Conservation (phyloP, 768 basidiomycete species). For the Boletellus sp. region DNA sequence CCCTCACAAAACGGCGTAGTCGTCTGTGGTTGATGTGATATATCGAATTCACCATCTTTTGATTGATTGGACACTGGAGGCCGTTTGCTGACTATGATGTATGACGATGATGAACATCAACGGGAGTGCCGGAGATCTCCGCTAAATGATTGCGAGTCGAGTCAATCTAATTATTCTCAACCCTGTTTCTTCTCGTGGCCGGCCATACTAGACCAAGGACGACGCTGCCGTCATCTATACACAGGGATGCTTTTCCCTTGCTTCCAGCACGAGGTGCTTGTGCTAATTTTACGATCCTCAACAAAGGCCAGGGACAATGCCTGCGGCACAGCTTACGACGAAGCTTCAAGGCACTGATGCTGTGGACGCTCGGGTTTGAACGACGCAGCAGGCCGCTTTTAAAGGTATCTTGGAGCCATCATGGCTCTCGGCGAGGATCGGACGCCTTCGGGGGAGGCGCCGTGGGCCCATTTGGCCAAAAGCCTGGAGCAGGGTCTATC, state of each 20-base stretch:
- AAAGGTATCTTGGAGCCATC: not conserved
- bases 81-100: not conserved
- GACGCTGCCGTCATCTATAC: not conserved
- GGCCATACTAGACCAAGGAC: not conserved
- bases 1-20: not conserved
- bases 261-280: no score
- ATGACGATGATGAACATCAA: not conserved
- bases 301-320: not conserved
- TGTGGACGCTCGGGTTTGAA: not conserved
- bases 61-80: not conserved
- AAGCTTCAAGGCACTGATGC: not conserved
- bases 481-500: no score
- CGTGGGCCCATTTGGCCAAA: no score
- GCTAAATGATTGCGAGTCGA: no score
- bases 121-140: not conserved
- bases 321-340: not conserved
- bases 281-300: not conserved
- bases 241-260: not conserved
- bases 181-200: not conserved
- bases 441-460: no score
- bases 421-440: no score
- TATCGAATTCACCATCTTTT: not conserved
- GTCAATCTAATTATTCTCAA: not conserved
- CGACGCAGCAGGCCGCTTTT: not conserved
- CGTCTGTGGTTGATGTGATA: not conserved